These are phyloP conservation scores for Neurospora sp. DNA, from an alignment of 495 filamentous ascomycete species.

Conservation along the genomic window DNA sequence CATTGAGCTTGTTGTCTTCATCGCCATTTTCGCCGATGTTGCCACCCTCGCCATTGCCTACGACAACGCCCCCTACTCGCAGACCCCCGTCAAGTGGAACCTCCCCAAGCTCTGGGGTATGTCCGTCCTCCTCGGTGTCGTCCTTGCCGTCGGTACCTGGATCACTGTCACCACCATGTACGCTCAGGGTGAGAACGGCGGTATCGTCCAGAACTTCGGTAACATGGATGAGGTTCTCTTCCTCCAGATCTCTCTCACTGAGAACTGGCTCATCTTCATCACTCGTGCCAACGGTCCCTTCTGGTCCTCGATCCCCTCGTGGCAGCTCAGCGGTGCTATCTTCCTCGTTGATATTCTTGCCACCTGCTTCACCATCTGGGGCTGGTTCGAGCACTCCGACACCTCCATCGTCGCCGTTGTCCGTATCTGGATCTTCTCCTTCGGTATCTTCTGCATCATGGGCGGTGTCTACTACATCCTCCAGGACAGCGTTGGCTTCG, in stretches of 20 bases:
- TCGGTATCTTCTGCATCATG: constrained; percentile 60
- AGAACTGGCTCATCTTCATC: constrained; percentile 97
- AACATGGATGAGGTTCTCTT: constrained; percentile 74
- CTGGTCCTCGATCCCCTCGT: constrained; percentile 76
- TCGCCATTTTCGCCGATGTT: constrained; percentile 91
- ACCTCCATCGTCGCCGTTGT: constrained; percentile 71
- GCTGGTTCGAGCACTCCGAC: constrained; percentile 56
- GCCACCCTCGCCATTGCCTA: constrained; percentile 90
- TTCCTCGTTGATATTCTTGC: constrained; percentile 71
- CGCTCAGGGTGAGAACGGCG: constrained; percentile 51
- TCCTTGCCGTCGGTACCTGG: constrained; percentile 77
- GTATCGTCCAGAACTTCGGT: constrained; percentile 83
- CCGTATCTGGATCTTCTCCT: constrained; percentile 82
- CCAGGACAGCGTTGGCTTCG: constrained; percentile 64
- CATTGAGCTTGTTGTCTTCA: constrained; percentile 79
- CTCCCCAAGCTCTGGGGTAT: constrained; percentile 87
- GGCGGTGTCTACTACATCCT: constrained; percentile 62
- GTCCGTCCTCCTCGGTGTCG: constrained; percentile 69
- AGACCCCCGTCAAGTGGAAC: constrained; percentile 88
- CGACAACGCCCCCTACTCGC: constrained; percentile 83
- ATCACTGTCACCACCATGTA: constrained; percentile 73
- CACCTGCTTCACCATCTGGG: constrained; percentile 74
- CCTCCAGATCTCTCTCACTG: constrained; percentile 80
- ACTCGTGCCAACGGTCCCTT: constrained; percentile 81
- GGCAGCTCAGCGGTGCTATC: constrained; percentile 68